Percentiles rank a stretch among this genome's conserved stretches.
Conservation (phyloP, 768 basidiomycete genomes). For the Nevesoporus exiguus region DNA sequence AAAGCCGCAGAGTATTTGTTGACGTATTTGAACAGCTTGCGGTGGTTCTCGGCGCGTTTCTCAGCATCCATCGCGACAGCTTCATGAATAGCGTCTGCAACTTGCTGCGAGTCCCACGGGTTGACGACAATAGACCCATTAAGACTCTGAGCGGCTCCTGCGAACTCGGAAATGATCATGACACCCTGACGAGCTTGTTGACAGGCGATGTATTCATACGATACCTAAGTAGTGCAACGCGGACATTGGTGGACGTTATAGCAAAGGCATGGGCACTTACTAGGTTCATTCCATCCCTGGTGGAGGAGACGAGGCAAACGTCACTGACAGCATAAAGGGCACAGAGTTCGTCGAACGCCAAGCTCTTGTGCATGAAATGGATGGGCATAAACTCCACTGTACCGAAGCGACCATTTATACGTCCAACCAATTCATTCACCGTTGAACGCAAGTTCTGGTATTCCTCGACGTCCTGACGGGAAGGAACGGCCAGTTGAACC, state of each 20-base stretch:
- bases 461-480: conserved; percentile 97
- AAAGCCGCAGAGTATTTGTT: conserved; percentile 91
- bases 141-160: conserved; percentile 92
- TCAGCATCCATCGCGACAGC: conserved; percentile 87
- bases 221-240: conserved; percentile 57
- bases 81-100: conserved; percentile 95
- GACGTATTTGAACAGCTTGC: conserved; percentile 95
- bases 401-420: conserved; percentile 98
- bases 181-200: conserved; percentile 91
- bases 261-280: conserved; percentile 44
- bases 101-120: conserved; percentile 98
- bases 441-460: conserved; percentile 96
- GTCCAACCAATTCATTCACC: conserved; percentile 96
- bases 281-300: conserved; percentile 98
- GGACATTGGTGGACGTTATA: conserved; percentile 9
- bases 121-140: conserved; percentile 98
- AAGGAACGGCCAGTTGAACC: conserved; percentile 95
- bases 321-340: conserved; percentile 98
- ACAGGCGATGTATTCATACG: conserved; percentile 97
- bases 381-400: conserved; percentile 99
- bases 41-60: conserved; percentile 86
- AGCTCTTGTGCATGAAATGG: conserved; percentile 97
- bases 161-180: conserved; percentile 98
- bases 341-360: conserved; percentile 91
- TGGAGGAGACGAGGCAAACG: conserved; percentile 92